phyloP scores from a whole-genome alignment of 2,329 filamentous ascomycete genomes.

The Ascosphaera acerosa region DNA sequence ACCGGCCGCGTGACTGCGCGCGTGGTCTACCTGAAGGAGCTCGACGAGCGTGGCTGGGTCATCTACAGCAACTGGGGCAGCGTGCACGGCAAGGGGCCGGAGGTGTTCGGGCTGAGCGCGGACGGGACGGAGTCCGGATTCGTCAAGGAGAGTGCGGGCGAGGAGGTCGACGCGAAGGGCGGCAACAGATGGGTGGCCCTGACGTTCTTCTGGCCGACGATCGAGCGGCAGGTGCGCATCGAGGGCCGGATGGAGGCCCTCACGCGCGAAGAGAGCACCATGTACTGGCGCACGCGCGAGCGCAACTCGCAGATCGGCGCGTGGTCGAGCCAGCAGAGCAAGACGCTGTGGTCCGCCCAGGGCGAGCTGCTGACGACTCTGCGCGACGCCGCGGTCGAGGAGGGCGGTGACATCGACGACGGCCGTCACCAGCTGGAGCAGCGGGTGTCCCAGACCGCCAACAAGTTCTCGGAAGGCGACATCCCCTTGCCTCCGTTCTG shows the following conservation, averaged over 20 bases:
- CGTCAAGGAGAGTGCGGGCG: slow-evolving; percentile 22
- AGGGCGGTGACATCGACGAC: slow-evolving; percentile 26
- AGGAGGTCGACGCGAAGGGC: slow-evolving; percentile 5
- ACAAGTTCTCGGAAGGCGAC: slow-evolving; percentile 46
- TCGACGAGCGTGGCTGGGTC: slow-evolving; percentile 61
- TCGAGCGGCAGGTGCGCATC: slow-evolving; percentile 76
- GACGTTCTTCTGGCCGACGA: slow-evolving; percentile 69
- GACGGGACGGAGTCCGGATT: slow-evolving; percentile 16
- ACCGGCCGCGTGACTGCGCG: slow-evolving; percentile 64
- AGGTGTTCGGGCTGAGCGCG: slow-evolving; percentile 13
- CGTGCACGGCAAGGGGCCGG: slow-evolving; percentile 24
- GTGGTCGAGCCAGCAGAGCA: slow-evolving; percentile 79
- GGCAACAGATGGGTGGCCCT: slow-evolving; percentile 54
- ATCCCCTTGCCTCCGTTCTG: slow-evolving; percentile 88
- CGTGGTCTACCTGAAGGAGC: slow-evolving; percentile 85
- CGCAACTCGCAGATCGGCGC: slow-evolving; percentile 67
- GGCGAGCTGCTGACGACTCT: slow-evolving; percentile 7
- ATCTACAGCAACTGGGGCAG: slow-evolving; percentile 82
- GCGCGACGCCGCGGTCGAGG: slow-evolving; percentile 9
- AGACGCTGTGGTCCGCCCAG: slow-evolving; percentile 31
- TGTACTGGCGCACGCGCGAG: slow-evolving; percentile 39
- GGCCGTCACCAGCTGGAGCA: slow-evolving; percentile 49
- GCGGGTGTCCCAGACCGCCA: slow-evolving; percentile 53
- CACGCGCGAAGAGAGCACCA: slow-evolving; percentile 41
- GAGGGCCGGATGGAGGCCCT: slow-evolving; percentile 53